Conservation (phyloP, 306 rosid species). For the Cicer chorassanicum region DNA sequence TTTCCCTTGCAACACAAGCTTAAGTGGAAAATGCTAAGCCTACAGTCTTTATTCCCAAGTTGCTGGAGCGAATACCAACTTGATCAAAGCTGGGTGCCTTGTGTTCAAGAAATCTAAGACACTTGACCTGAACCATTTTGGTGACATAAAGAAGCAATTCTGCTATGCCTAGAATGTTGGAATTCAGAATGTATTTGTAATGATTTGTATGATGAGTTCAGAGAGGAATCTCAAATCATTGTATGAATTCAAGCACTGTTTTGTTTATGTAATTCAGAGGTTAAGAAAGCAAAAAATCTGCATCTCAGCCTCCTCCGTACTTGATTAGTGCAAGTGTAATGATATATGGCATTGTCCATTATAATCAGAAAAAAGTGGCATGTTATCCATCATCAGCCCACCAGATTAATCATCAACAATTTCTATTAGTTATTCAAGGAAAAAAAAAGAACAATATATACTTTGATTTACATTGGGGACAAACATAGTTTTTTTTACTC, state of each 20-base stretch:
- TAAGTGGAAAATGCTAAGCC: conserved; percentile 19
- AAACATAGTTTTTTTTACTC: no score
- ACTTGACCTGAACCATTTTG: conserved; percentile 10
- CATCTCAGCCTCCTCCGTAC: background rate
- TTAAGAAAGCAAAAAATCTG: conserved; percentile 1
- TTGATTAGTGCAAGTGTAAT: background rate
- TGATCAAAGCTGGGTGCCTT: conserved; percentile 23
- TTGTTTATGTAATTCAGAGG: background rate
- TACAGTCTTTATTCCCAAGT: background rate
- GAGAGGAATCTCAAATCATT: conserved; percentile 1
- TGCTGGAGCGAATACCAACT: conserved; percentile 12
- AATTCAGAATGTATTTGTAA: background rate
- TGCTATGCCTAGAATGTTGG: background rate
- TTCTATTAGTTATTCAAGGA: no score
- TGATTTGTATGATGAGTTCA: conserved; percentile 12
- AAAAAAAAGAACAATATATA: no score
- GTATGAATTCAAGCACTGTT: background rate
- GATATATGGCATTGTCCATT: background rate
- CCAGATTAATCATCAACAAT: background rate
- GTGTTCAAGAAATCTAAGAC: conserved; percentile 23
- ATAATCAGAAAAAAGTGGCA: background rate
- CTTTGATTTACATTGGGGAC: no score
- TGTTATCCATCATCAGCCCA: background rate
- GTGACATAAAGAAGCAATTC: background rate
- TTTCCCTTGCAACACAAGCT: conserved; percentile 15